Evolutionary conservation across 2,329 filamentous ascomycete species (phyloP).

Genomic region (Colletotrichum noveboracense): DNA sequence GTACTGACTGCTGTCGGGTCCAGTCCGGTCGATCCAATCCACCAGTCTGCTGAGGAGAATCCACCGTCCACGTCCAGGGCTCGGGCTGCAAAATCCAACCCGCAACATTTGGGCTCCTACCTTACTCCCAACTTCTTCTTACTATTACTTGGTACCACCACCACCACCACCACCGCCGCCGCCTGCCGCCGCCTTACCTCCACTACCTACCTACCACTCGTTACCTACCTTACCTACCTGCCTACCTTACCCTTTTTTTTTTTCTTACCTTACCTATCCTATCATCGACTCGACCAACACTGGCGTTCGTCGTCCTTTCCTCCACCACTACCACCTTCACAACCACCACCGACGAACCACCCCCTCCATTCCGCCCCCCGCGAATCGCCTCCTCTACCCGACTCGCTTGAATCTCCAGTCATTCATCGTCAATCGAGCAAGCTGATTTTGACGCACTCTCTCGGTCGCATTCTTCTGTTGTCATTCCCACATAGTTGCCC

Average conservation of each 20-base stretch:
- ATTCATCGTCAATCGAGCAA: constrained; percentile 13
- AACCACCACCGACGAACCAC: constrained; percentile 25
- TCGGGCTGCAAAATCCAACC: constrained; percentile 18
- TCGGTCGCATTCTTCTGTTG: constrained; percentile 21
- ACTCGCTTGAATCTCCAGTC: background rate
- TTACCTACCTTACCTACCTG: background rate
- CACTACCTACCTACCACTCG: background rate
- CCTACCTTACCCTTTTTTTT: constrained; percentile 5
- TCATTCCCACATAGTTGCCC: constrained; percentile 20
- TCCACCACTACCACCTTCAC: constrained; percentile 24
- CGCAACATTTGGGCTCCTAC: constrained; percentile 19
- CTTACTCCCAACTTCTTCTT: background rate
- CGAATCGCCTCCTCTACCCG: constrained; percentile 11
- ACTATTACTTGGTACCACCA: background rate
- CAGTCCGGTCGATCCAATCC: constrained; percentile 22
- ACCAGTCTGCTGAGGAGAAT: constrained; percentile 20
- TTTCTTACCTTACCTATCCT: constrained; percentile 7
- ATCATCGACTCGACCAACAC: constrained; percentile 13
- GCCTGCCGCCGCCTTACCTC: background rate
- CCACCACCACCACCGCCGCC: background rate
- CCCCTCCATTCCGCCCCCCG: constrained; percentile 16
- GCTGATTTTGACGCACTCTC: background rate
- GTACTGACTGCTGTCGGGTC: constrained; percentile 13
- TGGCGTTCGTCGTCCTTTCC: constrained; percentile 20
- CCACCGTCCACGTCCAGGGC: constrained; percentile 20